Conservation (phyloP, 2,329 filamentous ascomycete species). For the Ophiocordyceps australis region DNA sequence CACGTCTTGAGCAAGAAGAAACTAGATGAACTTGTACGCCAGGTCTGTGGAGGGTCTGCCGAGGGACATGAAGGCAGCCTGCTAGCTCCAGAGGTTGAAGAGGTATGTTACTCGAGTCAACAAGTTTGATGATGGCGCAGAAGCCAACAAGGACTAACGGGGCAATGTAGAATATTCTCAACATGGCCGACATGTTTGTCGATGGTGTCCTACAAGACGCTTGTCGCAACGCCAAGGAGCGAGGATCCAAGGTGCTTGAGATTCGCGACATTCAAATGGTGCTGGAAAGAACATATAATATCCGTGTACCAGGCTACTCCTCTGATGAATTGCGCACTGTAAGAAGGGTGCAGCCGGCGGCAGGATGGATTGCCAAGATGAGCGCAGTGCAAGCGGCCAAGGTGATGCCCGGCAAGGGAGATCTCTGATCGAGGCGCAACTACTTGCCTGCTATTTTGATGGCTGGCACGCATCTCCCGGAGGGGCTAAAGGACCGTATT, state of each 20-base stretch:
- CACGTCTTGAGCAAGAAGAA: slow-evolving; percentile 96
- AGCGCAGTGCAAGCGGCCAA: slow-evolving; percentile 91
- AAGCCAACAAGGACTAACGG: too few relatives aligned
- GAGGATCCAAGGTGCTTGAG: slow-evolving; percentile 78
- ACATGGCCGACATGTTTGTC: slow-evolving; percentile 84
- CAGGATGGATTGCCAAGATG: slow-evolving; percentile 92
- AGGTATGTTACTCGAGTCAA: slow-evolving; percentile 37
- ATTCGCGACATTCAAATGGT: slow-evolving; percentile 73
- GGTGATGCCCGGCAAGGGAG: slow-evolving; percentile 46
- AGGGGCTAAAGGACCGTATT: too few relatives aligned
- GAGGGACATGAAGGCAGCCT: slow-evolving; percentile 59
- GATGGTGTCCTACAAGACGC: slow-evolving; percentile 77
- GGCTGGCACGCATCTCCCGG: too few relatives aligned
- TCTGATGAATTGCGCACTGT: slow-evolving; percentile 90
- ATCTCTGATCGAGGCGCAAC: too few relatives aligned
- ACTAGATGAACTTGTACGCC: slow-evolving; percentile 82
- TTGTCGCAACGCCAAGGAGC: slow-evolving; percentile 83
- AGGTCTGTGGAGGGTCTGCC: slow-evolving; percentile 69
- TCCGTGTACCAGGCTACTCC: slow-evolving; percentile 83
- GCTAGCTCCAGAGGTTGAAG: slow-evolving; percentile 84
- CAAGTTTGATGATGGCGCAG: too few relatives aligned
- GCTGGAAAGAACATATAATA: slow-evolving; percentile 73
- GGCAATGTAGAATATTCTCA: slow-evolving; percentile 67
- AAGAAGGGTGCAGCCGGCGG: slow-evolving; percentile 75
- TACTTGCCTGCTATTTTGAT: too few relatives aligned